Base-by-base conservation (phyloP, 352 stramenopile genomes). In the Globisporangium perplexum region DNA sequence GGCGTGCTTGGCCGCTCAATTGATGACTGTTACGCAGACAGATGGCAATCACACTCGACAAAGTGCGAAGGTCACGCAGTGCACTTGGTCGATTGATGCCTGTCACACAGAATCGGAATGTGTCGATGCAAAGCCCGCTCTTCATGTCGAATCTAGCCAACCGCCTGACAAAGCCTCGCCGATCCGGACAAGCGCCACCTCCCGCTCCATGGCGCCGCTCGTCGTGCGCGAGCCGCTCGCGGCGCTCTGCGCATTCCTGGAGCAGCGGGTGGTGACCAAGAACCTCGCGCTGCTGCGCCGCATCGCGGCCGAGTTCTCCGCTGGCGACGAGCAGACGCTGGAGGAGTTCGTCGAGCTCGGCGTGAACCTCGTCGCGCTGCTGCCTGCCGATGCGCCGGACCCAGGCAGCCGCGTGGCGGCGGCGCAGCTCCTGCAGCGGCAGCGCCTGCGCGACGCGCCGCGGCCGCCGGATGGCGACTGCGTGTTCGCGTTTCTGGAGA, bases 191-290 rank as follows among this genome's bases (percentile, higher is more conserved):
- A 43, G 38, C 38, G 23, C 2, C 7, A 23, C 3, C 30, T 35
- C 12, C 38, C 4, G 38, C 17, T 18, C 18, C 36, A 42, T 23
- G 38, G 1, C 6, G 38, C 38, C 7, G 38, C 38, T 8, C 20
- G 8, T 12, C 20, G 8, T 35, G 10, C 23, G 30, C 17, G 24
- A 50, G n/a, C 45, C 45, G 26, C 20, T 54, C n/a, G 38, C 22
- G 36, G 2, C 12, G 18, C 73, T 76, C 53, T 71, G 59, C 59
- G 62, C 66, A 23, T 76, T 65, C 50, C 55, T 76, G 17, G 65
- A 73, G 59, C 56, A 56, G 20, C 59, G 59, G 33, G 41, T 73
- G 26, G 54, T 60, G 24, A 73, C 62, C 38, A 50, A 50, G 39
- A 76, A 50, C 43, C 36, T 76, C 7, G 17, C 41, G 46, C 50